Conservation (phyloP, 345 rosid genomes). For the Sapria himalayana region DNA sequence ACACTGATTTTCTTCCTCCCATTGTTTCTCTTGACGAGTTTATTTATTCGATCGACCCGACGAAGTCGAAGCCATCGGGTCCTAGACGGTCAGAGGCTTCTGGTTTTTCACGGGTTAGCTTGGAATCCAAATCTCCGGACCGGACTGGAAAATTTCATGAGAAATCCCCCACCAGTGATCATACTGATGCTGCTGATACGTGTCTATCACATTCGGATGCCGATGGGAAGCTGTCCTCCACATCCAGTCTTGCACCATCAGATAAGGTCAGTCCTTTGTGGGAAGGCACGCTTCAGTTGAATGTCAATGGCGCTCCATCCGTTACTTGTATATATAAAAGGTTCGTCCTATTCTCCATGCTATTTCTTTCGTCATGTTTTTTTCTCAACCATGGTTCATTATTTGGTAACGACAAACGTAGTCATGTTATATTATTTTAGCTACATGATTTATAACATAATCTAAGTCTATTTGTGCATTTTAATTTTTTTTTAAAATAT, state of each 20-base stretch:
- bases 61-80: too few relatives aligned
- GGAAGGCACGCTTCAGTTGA: constrained; percentile 71
- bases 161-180: constrained; percentile 11
- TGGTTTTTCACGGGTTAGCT: constrained; percentile 13
- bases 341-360: constrained; percentile 18
- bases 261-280: constrained; percentile 18
- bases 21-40: constrained; percentile 79
- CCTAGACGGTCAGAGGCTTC: too few relatives aligned
- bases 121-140: constrained; percentile 20
- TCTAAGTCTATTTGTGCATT: neutral
- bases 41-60: constrained; percentile 77
- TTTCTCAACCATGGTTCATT: too few relatives aligned
- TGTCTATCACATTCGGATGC: constrained; percentile 6
- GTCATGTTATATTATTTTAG: neutral
- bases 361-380: neutral
- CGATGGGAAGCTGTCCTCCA: constrained; percentile 12
- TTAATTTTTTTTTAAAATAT: neutral
- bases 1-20: constrained; percentile 65
- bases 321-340: constrained; percentile 50
- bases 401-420: too few relatives aligned
- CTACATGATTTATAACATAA: neutral
- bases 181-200: constrained; percentile 14
- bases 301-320: constrained; percentile 21
- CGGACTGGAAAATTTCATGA: too few relatives aligned
- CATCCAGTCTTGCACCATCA: constrained; percentile 11